Evolutionary conservation across 1,284 basidiomycete species (phyloP), one percentile per base, ranked within the genome.

Genomic region (Irpex sp.): DNA sequence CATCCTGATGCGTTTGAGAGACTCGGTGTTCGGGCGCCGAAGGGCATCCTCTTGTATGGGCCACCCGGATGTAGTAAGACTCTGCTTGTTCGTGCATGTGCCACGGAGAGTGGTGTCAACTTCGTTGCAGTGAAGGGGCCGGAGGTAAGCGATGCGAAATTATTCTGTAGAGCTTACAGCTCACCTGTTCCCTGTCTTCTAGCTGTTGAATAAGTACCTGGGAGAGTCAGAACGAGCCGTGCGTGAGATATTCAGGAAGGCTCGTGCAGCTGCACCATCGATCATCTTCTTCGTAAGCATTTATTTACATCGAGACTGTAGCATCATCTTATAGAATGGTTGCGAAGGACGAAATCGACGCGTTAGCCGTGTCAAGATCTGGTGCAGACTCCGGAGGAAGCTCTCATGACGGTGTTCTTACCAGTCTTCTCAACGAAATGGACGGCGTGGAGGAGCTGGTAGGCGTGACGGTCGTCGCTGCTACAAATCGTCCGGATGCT

Each of bases 21-120:
- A 13, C 80, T 99, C 0, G 97, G 97, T 1, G 92, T 98, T 15
- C 83, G 83, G 51, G 90, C 97, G 2, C 95, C 97, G 0, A 88
- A 91, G 64, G 97, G 97, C 0, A 88, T 98, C 3, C 78, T 99
- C 54, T 79, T 99, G 15, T 99, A 98, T 76, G 97, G 97, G 1
- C 97, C 97, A 3, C 97, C 97, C 0, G 97, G 97, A 7, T 99
- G 97, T 72, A 95, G 93, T 71, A 99, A 99, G 79, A 99, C 97
- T 0, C 81, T 99, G 54, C 88, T 97, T 21, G 97, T 95, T 0
- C 88, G 95, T 61, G 97, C 97, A 0, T 89, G 97, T 69, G 97
- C 97, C 2, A 93, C 89, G 36, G 97, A 98, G 75, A 95, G 94
- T 67, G 95, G 95, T 0, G 86, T 98, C 66, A 99, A 99, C 75